Evolutionary conservation across 306 rosid genomes (phyloP).

Genomic region (Sicyos baderoa): DNA sequence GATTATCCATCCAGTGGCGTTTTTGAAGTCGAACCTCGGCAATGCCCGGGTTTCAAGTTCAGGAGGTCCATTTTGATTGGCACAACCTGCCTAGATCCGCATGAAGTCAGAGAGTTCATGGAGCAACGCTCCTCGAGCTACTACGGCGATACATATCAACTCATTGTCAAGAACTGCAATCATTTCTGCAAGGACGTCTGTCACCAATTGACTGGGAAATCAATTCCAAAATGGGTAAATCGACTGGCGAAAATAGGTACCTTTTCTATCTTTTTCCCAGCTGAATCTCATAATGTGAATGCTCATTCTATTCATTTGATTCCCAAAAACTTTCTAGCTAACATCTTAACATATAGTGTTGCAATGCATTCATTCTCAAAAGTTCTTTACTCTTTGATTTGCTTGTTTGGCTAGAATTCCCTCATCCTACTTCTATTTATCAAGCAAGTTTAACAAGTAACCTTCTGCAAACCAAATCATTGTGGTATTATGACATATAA

Average conservation of each 20-base stretch:
- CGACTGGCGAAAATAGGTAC: slow-evolving; percentile 91
- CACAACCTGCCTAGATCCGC: slow-evolving; percentile 61
- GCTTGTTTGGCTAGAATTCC: background rate
- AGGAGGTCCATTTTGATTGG: slow-evolving; percentile 83
- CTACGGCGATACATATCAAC: slow-evolving; percentile 85
- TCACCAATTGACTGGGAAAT: slow-evolving; percentile 75
- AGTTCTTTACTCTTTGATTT: background rate
- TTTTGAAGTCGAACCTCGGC: slow-evolving; percentile 95
- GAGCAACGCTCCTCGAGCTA: slow-evolving; percentile 63
- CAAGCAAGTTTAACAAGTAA: background rate
- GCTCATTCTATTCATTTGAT: background rate
- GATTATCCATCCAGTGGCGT: slow-evolving; percentile 93
- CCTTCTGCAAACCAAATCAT: background rate
- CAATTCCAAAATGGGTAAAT: slow-evolving; percentile 94
- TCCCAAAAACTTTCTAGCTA: too few species aligned
- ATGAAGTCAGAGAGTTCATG: slow-evolving; percentile 87
- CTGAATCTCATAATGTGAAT: background rate
- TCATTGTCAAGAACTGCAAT: slow-evolving; percentile 91
- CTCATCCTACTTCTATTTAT: background rate
- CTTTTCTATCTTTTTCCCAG: slow-evolving; percentile 14
- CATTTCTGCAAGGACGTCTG: slow-evolving; percentile 97
- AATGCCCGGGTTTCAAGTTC: slow-evolving; percentile 95
- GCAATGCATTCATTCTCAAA: too few species aligned
- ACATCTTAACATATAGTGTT: too few species aligned
- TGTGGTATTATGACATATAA: background rate